Evolutionary conservation across 441 rosid genomes (phyloP).

Genomic region (Flueggea neowawraea): DNA sequence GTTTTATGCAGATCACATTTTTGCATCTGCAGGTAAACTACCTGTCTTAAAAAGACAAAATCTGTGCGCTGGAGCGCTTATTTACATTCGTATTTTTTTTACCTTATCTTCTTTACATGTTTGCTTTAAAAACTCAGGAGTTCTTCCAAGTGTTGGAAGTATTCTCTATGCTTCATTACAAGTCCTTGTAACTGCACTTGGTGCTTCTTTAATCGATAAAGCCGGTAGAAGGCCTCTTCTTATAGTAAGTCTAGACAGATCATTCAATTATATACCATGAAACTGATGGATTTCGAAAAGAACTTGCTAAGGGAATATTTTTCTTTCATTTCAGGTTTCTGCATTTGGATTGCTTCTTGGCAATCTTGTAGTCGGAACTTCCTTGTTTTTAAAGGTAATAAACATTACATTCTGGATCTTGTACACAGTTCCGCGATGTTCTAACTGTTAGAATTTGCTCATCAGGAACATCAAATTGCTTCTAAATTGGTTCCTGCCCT

Average conservation of each 20-base stretch:
- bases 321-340: no score
- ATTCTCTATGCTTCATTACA: constrained; percentile 10
- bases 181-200: constrained; percentile 78
- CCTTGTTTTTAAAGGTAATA: constrained; percentile 71
- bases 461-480: constrained; percentile 51
- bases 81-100: no score
- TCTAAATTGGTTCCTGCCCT: constrained; percentile 63
- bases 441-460: background rate
- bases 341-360: constrained; percentile 34
- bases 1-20: constrained; percentile 83
- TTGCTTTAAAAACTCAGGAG: no score
- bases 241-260: constrained; percentile 41
- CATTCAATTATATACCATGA: background rate
- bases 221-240: constrained; percentile 86
- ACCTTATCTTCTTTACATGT: no score
- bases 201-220: constrained; percentile 74
- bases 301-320: constrained; percentile 62
- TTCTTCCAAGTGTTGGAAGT: no score
- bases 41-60: no score
- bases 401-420: background rate
- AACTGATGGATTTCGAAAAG: constrained; percentile 20
- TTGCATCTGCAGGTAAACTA: constrained; percentile 68
- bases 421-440: background rate
- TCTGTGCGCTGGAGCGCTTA: no score
- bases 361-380: constrained; percentile 57